phyloP scores from a whole-genome alignment of 805 yeast genomes.

The Candida sakaeoensis region DNA sequence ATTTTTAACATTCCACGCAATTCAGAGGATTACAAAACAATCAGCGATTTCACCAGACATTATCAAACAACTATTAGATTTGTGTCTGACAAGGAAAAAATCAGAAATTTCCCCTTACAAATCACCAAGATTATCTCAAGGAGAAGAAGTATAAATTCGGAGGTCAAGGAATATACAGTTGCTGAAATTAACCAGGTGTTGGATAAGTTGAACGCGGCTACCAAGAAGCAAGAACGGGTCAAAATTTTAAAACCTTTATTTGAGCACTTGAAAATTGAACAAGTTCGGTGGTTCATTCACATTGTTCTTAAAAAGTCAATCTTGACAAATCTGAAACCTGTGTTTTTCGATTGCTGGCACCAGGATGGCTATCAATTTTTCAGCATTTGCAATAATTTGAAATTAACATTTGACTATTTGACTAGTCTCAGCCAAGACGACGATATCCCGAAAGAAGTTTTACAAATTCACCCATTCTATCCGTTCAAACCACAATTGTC shows the following conservation, averaged over 20 bases:
- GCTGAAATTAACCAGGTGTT: conserved; percentile 26
- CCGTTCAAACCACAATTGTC: conserved; percentile 81
- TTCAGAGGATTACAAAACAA: conserved; percentile 53
- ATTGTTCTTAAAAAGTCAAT: conserved; percentile 58
- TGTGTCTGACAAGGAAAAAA: conserved; percentile 42
- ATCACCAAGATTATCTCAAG: conserved; percentile 46
- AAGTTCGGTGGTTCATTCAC: conserved; percentile 65
- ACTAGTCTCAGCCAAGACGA: conserved; percentile 50
- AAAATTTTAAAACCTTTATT: conserved; percentile 48
- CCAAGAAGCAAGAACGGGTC: conserved; percentile 33
- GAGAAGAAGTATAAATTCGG: conserved; percentile 46
- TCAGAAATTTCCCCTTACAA: conserved; percentile 46
- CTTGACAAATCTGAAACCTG: conserved; percentile 59
- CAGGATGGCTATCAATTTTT: conserved; percentile 69
- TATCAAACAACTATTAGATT: conserved; percentile 29
- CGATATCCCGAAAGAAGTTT: conserved; percentile 34
- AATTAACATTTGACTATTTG: conserved; percentile 54
- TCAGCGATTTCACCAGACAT: conserved; percentile 34
- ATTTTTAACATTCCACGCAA: conserved; percentile 57
- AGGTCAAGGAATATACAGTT: conserved; percentile 18
- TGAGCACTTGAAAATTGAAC: conserved; percentile 53
- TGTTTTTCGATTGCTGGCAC: conserved; percentile 64
- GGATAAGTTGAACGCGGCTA: conserved; percentile 24
- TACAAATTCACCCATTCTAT: conserved; percentile 40
- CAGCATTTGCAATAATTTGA: conserved; percentile 62